These are phyloP conservation scores for Aegilops tauschii DNA, from an alignment of 176 grass and related monocot species.

Conservation along the genomic window DNA sequence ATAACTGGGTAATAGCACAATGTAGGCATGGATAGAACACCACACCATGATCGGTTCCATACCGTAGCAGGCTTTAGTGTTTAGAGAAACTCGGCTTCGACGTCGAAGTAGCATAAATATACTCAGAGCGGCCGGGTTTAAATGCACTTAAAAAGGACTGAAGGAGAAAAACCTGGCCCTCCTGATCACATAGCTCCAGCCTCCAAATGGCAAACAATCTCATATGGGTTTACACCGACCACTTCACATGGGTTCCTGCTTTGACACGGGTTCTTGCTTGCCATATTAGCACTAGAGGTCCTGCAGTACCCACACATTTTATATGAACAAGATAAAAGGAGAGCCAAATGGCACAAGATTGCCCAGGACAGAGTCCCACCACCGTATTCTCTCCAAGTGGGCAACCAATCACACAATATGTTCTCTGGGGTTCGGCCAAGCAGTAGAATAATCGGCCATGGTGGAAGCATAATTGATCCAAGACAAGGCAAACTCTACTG, in stretches of 20 bases:
- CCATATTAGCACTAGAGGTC: neutral
- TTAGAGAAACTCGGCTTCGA: neutral
- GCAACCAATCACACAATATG: neutral
- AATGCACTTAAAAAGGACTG: neutral
- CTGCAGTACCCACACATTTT: neutral
- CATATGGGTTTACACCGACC: too few relatives aligned
- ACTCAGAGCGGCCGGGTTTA: neutral
- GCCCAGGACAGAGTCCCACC: neutral
- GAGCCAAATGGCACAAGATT: constrained; percentile 35
- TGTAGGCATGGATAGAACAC: neutral
- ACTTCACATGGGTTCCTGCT: too few relatives aligned
- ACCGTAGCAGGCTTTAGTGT: neutral
- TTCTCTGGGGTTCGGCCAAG: neutral
- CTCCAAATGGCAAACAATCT: constrained; percentile 21
- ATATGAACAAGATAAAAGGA: neutral
- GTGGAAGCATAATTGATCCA: neutral
- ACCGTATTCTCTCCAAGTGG: constrained; percentile 37
- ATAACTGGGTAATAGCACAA: neutral
- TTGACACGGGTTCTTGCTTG: neutral
- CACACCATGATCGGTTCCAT: neutral
- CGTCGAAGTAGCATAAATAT: neutral
- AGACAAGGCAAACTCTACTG: neutral
- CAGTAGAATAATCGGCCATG: neutral
- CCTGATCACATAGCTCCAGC: neutral
- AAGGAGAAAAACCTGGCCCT: neutral